Conservation (phyloP, 306 rosid species). For the Cucurbita moschata region DNA sequence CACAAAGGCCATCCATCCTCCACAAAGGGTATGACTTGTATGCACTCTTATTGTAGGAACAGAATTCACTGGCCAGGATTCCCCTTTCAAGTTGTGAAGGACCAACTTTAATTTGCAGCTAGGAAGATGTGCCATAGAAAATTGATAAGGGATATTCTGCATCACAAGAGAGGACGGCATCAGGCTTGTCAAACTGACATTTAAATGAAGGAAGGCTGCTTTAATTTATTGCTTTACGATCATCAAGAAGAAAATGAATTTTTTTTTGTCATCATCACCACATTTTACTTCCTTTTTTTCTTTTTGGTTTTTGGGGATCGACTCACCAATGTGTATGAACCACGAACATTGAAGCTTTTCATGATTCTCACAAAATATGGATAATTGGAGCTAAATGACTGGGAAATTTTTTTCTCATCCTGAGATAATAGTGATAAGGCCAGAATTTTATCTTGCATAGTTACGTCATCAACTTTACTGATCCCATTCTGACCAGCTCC, state of each 20-base stretch:
- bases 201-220: neutral
- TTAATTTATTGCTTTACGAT: neutral
- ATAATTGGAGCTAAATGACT: slow-evolving; percentile 50
- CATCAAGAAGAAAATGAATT: neutral
- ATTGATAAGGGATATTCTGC: slow-evolving; percentile 82
- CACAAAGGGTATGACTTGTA: slow-evolving; percentile 89
- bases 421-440: slow-evolving; percentile 32
- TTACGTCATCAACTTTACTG: slow-evolving; percentile 30
- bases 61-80: slow-evolving; percentile 83
- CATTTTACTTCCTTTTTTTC: neutral
- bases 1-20: slow-evolving; percentile 96
- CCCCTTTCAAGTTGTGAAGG: slow-evolving; percentile 78
- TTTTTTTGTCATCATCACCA: neutral
- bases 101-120: slow-evolving; percentile 63
- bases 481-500: slow-evolving; percentile 26
- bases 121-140: slow-evolving; percentile 83
- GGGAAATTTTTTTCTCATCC: slow-evolving; percentile 54
- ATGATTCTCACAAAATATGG: slow-evolving; percentile 78
- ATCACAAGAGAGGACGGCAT: slow-evolving; percentile 2
- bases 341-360: slow-evolving; percentile 81
- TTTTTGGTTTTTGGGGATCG: neutral
- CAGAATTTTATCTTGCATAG: slow-evolving; percentile 24
- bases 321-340: slow-evolving; percentile 84
- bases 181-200: neutral
- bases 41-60: slow-evolving; percentile 82